Evolutionary conservation across 2,329 filamentous ascomycete species (phyloP), one percentile per base, ranked within the genome.

Genomic region (Leptographium lundbergii): DNA sequence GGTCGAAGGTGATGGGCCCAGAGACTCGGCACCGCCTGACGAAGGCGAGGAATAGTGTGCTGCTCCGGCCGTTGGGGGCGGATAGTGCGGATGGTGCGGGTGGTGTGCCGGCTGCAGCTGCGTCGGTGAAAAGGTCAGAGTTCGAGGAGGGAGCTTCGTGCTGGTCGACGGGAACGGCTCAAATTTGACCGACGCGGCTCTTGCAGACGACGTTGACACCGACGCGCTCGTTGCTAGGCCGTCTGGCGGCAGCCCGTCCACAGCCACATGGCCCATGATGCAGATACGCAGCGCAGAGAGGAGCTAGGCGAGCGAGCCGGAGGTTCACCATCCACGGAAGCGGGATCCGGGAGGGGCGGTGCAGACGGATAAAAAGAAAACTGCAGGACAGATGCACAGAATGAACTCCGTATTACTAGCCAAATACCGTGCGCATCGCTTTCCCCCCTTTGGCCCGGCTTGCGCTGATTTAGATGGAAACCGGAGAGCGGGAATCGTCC

Each of bases 1-100:
- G 19, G 59, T 57, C 22, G 60, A 60, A 0, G 60, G 56, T 24
- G 61, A 59, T 36, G 54, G 51, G 14, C 50, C 55, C 22, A 47
- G 58, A 7, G 61, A 63, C 14, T 61, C 61, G 42, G 19, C 19
- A 27, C 42, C 57, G 22, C 56, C 42, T 24, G 56, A 52, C 19
- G 25, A 39, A 6, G 56, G 39, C n/a, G 59, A 52, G 9, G 48
- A 27, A 22, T 25, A 42, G 25, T 19, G 25, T 22, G 47, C n/a
- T 25, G 34, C 32, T 39, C 11, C 25, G 2, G 36, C 14, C 36
- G 4, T 5, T 4, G 11, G 36, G 4, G 11, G 42, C 19, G 42
- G 42, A 17, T 45, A 19, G 42, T 19, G 56, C 27, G 22, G 56
- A 17, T 57, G 42, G 22, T 57, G 56, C 42, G 36, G 56, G 11